Evolutionary conservation across 2,329 filamentous ascomycete genomes (phyloP).

Genomic region (Apiospora saccharicola): DNA sequence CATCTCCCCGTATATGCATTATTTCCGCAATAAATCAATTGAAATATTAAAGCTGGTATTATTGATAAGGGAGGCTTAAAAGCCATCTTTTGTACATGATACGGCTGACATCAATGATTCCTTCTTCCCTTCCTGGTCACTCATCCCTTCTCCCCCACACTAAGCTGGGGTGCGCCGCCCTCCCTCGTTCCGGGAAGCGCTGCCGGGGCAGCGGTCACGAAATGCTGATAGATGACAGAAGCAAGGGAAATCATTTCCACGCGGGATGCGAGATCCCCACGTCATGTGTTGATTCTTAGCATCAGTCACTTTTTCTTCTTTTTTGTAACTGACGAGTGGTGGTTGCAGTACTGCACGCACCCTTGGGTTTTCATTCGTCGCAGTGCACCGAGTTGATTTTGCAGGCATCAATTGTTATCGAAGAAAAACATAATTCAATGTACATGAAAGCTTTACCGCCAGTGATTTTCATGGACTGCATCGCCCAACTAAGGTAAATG

Average conservation of each 20-base stretch:
- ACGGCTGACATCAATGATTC: neutral
- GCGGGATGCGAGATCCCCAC: conserved; percentile 17
- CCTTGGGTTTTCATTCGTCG: neutral
- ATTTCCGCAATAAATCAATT: neutral
- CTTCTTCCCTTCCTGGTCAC: conserved; percentile 1
- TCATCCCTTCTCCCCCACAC: conserved; percentile 15
- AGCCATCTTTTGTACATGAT: neutral
- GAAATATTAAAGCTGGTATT: neutral
- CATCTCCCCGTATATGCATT: neutral
- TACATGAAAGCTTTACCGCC: neutral
- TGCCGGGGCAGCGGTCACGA: conserved; percentile 6
- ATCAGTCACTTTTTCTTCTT: conserved; percentile 9
- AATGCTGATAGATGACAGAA: conserved; percentile 16
- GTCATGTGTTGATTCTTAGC: neutral
- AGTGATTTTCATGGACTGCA: neutral
- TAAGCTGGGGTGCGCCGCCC: conserved; percentile 5
- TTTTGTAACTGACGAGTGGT: neutral
- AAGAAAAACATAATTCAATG: neutral
- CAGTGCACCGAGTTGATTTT: neutral
- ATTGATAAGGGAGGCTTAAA: neutral
- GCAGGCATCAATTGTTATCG: neutral
- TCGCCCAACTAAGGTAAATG: neutral
- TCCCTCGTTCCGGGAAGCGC: conserved; percentile 16
- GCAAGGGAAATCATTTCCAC: conserved; percentile 18
- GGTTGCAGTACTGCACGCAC: neutral